Percentiles rank a stretch among this genome's conserved stretches.
Evolutionary conservation across 2,329 filamentous ascomycete species (phyloP).

Genomic region (Zymoseptoria pseudotritici): DNA sequence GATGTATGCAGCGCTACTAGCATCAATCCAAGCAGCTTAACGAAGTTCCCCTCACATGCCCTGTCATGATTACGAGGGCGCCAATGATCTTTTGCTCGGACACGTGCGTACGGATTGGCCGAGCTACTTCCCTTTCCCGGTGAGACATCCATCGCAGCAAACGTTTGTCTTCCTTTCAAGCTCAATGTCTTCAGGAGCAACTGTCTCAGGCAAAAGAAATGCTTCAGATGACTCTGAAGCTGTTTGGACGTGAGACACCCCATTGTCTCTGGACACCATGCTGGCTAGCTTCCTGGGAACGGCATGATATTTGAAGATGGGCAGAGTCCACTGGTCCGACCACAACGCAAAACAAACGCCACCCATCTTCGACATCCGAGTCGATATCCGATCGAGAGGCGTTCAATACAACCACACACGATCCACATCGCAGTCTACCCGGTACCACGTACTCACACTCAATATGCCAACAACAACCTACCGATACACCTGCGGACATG

Average conservation of each 20-base stretch:
- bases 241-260: neutral
- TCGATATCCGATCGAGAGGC: neutral
- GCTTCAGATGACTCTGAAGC: neutral
- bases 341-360: neutral
- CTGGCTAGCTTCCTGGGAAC: neutral
- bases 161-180: neutral
- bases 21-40: neutral
- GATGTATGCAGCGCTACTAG: neutral
- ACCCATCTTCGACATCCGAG: neutral
- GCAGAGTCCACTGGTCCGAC: neutral
- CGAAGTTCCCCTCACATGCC: neutral
- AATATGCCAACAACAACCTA: slow-evolving; percentile 20
- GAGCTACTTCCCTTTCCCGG: no score
- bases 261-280: neutral
- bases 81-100: neutral
- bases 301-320: neutral
- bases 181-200: neutral
- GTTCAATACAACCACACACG: neutral
- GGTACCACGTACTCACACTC: neutral
- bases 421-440: neutral
- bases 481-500: slow-evolving; percentile 20
- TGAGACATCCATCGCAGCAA: neutral
- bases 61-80: neutral
- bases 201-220: neutral
- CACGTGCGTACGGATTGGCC: neutral